Conservation (phyloP, 2,329 filamentous ascomycete species). For the Penicillium sp. region DNA sequence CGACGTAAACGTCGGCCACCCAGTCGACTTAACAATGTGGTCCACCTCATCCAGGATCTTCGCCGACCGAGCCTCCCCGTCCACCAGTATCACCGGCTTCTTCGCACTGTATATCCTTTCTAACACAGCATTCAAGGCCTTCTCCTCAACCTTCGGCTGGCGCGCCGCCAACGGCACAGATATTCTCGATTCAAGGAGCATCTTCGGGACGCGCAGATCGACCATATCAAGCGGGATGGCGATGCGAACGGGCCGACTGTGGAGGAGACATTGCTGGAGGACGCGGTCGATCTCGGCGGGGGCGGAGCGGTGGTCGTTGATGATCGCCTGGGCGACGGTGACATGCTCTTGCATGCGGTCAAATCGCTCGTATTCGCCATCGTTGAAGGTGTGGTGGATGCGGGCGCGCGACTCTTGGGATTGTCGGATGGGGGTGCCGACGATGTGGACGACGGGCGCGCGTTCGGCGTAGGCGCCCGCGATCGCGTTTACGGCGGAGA, state of each 20-base stretch:
- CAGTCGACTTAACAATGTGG: slow-evolving; percentile 47
- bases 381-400: slow-evolving; percentile 68
- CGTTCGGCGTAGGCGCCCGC: slow-evolving; percentile 76
- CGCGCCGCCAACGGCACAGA: slow-evolving; percentile 11
- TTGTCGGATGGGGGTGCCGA: slow-evolving; percentile 56
- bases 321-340: slow-evolving; percentile 20
- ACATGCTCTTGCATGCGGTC: slow-evolving; percentile 22
- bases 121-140: slow-evolving; percentile 40
- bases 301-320: slow-evolving; percentile 55
- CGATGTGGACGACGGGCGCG: slow-evolving; percentile 69
- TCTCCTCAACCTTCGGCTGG: slow-evolving; percentile 13
- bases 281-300: slow-evolving; percentile 58
- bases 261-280: slow-evolving; percentile 56
- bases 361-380: slow-evolving; percentile 24
- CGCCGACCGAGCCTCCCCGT: slow-evolving; percentile 51
- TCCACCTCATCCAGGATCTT: slow-evolving; percentile 48
- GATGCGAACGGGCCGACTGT: slow-evolving; percentile 61
- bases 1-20: slow-evolving; percentile 53
- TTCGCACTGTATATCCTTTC: slow-evolving; percentile 49
- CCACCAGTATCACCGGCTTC: slow-evolving; percentile 56
- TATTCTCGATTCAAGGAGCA: slow-evolving; percentile 20
- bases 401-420: slow-evolving; percentile 51
- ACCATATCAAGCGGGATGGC: slow-evolving; percentile 61
- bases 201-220: slow-evolving; percentile 24
- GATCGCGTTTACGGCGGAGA: slow-evolving; percentile 73